Evolutionary conservation across 495 filamentous ascomycete genomes (phyloP), one percentile per base, ranked within the genome.

Genomic region (Gamarada debralockiae): DNA sequence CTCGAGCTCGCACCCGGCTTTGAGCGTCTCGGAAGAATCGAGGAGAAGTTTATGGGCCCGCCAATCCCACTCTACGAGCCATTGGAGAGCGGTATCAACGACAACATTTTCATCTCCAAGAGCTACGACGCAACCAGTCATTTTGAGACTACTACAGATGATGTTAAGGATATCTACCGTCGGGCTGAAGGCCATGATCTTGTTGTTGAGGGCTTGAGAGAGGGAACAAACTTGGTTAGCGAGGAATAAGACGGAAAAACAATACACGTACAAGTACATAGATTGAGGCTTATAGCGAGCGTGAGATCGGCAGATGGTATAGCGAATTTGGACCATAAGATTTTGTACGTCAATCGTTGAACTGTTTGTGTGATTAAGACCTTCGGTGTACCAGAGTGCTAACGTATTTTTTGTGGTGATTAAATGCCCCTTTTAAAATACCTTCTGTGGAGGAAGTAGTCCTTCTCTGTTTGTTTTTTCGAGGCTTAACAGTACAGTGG

Each of bases 61-160:
- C 85, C 92, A 7, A 95, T 96, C 56, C 90, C 92, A 6, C 75
- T 99, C 38, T 97, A 96, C 67, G 91, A 96, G 73, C 93, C 93
- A 31, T 65, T 95, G 46, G 89, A 89, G 66, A 85, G 86, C 63
- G 95, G 95, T 51, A 78, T 76, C 50, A 87, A 85, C 56, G 90
- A 96, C 72, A 88, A 90, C 67, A 87, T 99, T 69, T 99, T 90
- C 75, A 92, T 99, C 65, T 95, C 90, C 60, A 95, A 92, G 79
- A 96, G 90, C 75, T 99, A 99, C 69, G 93, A 99, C 66, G 86
- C 93, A 27, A 95, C 89, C 55, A 93, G 87, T 61, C 93, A 99
- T 76, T 99, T 99, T 62, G 93, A 99, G 80, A 95, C 90, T 12
- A 79, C 74, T 15, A 75, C 72, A 76, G 95, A 96, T 68, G 91